A percentile compares a stretch with the other conserved stretches of the same genome.
Evolutionary conservation across 805 yeast genomes (phyloP).

Genomic region (Spencermartinsiella europaea): DNA sequence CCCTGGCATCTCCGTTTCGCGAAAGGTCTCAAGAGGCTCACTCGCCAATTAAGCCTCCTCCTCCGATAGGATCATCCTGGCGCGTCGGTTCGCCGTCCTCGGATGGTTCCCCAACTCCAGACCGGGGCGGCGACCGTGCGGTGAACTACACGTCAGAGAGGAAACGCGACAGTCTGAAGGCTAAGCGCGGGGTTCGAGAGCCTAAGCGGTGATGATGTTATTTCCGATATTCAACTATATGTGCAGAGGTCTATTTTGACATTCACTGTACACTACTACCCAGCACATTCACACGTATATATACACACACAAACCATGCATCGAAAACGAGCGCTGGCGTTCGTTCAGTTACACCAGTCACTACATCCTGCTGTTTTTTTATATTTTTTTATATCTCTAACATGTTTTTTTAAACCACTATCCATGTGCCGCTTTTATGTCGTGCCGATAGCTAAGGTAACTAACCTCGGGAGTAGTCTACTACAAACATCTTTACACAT

Average conservation of each 20-base stretch:
- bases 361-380: neutral
- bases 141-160: slow-evolving; percentile 45
- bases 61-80: neutral
- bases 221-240: too few relatives aligned
- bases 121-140: slow-evolving; percentile 10
- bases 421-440: too few relatives aligned
- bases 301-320: too few relatives aligned
- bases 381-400: too few relatives aligned
- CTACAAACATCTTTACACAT: too few relatives aligned
- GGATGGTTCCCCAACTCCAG: slow-evolving; percentile 3
- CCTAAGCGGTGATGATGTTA: too few relatives aligned
- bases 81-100: neutral
- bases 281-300: too few relatives aligned
- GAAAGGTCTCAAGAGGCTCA: slow-evolving; percentile 16
- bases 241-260: too few relatives aligned
- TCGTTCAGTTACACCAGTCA: neutral
- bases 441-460: too few relatives aligned
- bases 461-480: too few relatives aligned
- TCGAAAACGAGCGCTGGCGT: neutral
- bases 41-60: neutral
- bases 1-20: slow-evolving; percentile 29
- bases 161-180: slow-evolving; percentile 47
- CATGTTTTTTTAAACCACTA: too few relatives aligned
- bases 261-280: too few relatives aligned
- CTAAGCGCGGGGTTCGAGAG: slow-evolving; percentile 37